phyloP scores from a whole-genome alignment of 768 basidiomycete species.

The Austroboletus eburneus region DNA sequence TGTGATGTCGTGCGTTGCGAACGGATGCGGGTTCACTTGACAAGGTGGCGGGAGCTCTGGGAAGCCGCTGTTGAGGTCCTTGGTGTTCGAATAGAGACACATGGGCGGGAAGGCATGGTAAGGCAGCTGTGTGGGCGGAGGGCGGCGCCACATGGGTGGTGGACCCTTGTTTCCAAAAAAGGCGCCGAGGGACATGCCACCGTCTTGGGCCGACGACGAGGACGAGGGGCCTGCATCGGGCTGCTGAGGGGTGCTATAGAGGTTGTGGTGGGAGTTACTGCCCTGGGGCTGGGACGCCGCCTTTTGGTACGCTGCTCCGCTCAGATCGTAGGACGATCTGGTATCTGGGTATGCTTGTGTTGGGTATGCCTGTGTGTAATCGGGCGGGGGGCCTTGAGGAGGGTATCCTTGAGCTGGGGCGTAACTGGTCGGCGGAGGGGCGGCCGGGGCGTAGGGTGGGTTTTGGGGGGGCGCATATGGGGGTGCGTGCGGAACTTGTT shows the following conservation, averaged over 20 bases:
- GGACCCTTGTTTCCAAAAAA: slow-evolving; percentile 28
- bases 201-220: neutral
- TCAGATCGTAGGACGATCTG: neutral
- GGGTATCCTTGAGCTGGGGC: slow-evolving; percentile 7
- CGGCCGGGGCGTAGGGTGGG: neutral
- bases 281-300: neutral
- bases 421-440: neutral
- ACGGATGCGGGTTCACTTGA: slow-evolving; percentile 41
- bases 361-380: slow-evolving; percentile 6
- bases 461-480: slow-evolving; percentile 9
- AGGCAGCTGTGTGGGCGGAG: slow-evolving; percentile 5
- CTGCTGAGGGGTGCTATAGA: neutral
- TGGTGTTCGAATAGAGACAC: slow-evolving; percentile 26
- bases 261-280: too few species aligned
- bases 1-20: slow-evolving; percentile 44
- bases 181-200: slow-evolving; percentile 13
- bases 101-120: slow-evolving; percentile 28
- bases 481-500: slow-evolving; percentile 1
- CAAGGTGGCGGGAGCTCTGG: slow-evolving; percentile 40
- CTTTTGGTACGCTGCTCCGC: neutral
- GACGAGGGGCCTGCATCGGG: slow-evolving; percentile 1
- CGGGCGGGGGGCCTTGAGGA: slow-evolving; percentile 12
- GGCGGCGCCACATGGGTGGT: slow-evolving; percentile 27
- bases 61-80: slow-evolving; percentile 40
- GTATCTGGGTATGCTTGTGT: slow-evolving; percentile 2